Percentiles rank a stretch among this genome's conserved stretches.
These are phyloP conservation scores for Echium plantagineum DNA, from an alignment of 257 asterid genomes.

Conservation along the genomic window DNA sequence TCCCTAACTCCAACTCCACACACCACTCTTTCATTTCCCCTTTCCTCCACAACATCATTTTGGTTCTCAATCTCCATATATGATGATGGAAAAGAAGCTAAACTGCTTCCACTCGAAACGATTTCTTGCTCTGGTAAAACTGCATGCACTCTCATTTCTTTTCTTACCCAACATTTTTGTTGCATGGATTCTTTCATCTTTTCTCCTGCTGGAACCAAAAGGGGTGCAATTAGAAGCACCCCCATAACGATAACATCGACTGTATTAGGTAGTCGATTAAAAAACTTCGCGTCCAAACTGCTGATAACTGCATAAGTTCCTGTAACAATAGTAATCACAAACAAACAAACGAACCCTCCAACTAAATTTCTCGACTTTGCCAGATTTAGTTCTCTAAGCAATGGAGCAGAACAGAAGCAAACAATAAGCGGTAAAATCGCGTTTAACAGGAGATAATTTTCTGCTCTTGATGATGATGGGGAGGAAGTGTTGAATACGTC, in stretches of 20 bases:
- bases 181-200: slow-evolving; percentile 26
- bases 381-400: slow-evolving; percentile 19
- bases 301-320: slow-evolving; percentile 50
- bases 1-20: slow-evolving; percentile 16
- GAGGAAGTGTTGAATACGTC: slow-evolving; percentile 19
- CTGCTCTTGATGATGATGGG: slow-evolving; percentile 26
- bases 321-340: slow-evolving; percentile 30
- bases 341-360: slow-evolving; percentile 48
- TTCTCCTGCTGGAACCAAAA: slow-evolving; percentile 38
- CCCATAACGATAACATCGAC: slow-evolving; percentile 25
- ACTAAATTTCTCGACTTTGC: slow-evolving; percentile 37
- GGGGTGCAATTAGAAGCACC: slow-evolving; percentile 24
- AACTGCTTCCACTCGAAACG: not conserved
- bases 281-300: slow-evolving; percentile 21
- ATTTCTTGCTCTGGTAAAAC: slow-evolving; percentile 14
- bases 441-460: slow-evolving; percentile 36
- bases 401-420: slow-evolving; percentile 25
- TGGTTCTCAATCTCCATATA: too few relatives aligned
- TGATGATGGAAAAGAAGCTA: too few relatives aligned
- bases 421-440: slow-evolving; percentile 39
- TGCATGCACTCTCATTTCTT: slow-evolving; percentile 14
- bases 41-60: slow-evolving; percentile 7
- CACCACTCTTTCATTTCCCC: not conserved
- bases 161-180: slow-evolving; percentile 40
- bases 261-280: slow-evolving; percentile 8